Evolutionary conservation across 345 rosid species (phyloP).

Genomic region (Theobroma cacao): DNA sequence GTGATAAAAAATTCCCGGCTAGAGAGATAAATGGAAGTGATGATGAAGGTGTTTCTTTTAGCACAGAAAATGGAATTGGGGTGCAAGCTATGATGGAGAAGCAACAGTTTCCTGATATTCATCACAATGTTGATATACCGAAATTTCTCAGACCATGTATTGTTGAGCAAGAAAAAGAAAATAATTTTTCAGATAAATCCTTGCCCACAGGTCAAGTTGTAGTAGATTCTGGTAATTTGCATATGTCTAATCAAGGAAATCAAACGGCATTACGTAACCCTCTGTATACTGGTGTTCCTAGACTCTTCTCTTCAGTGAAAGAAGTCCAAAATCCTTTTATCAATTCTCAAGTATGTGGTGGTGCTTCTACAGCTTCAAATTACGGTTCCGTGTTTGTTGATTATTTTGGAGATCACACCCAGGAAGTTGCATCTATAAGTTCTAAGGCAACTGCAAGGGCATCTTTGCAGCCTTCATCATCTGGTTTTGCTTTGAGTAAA

Average conservation of each 20-base stretch:
- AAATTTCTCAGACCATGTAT: conserved; percentile 20
- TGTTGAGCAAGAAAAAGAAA: conserved; percentile 22
- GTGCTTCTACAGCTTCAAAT: conserved; percentile 21
- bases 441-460: conserved; percentile 27
- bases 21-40: conserved; percentile 16
- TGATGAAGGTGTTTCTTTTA: conserved; percentile 21
- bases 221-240: conserved; percentile 8
- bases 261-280: conserved; percentile 8
- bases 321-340: conserved; percentile 17
- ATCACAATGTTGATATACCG: conserved; percentile 7
- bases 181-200: conserved; percentile 26
- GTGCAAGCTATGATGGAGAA: conserved; percentile 23
- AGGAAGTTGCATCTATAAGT: conserved; percentile 23
- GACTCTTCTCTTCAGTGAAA: conserved; percentile 19
- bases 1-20: conserved; percentile 14
- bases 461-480: conserved; percentile 24
- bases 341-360: conserved; percentile 19
- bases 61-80: conserved; percentile 21
- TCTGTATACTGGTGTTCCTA: conserved; percentile 21
- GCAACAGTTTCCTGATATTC: conserved; percentile 18
- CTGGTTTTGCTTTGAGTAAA: conserved; percentile 27
- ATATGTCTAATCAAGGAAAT: conserved; percentile 23
- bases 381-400: conserved; percentile 19
- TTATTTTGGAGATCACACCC: conserved; percentile 24
- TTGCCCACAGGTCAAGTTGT: conserved; percentile 16